Evolutionary conservation across 768 basidiomycete genomes (phyloP).

Genomic region (Leccinum aurantiacum): DNA sequence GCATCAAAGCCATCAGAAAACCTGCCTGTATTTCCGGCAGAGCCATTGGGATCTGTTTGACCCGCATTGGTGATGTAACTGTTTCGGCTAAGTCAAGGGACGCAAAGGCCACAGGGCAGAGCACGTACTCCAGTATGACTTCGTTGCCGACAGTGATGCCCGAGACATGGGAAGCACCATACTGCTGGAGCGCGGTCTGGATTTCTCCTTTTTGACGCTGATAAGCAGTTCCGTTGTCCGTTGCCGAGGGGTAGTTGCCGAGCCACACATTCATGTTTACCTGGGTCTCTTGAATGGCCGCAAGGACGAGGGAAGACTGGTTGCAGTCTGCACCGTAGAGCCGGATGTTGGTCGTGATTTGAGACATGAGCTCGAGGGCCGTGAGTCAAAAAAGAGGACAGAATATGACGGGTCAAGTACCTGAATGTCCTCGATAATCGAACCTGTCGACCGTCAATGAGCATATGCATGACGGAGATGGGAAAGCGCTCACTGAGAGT

Average conservation of each 20-base stretch:
- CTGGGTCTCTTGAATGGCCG: conserved; percentile 89
- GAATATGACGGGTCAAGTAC: conserved; percentile 34
- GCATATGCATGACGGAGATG: background rate
- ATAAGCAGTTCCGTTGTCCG: conserved; percentile 71
- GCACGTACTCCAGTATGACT: conserved; percentile 71
- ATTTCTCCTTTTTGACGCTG: conserved; percentile 68
- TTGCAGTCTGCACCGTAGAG: conserved; percentile 90
- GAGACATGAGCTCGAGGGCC: conserved; percentile 65
- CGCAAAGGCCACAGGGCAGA: background rate
- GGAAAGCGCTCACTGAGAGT: conserved; percentile 32
- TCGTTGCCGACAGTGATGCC: conserved; percentile 94
- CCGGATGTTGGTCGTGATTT: conserved; percentile 78
- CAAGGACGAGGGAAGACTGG: conserved; percentile 75
- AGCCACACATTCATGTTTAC: conserved; percentile 81
- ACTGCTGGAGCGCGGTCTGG: conserved; percentile 66
- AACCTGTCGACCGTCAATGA: conserved; percentile 32
- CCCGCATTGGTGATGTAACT: conserved; percentile 61
- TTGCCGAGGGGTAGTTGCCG: conserved; percentile 63
- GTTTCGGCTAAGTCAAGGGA: conserved; percentile 6
- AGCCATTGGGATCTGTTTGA: conserved; percentile 53
- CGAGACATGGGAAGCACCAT: conserved; percentile 69
- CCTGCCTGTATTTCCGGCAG: conserved; percentile 48
- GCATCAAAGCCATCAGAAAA: background rate
- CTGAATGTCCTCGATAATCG: conserved; percentile 72
- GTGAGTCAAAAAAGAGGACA: conserved; percentile 10